Base-by-base conservation (phyloP, 805 yeast species). In the Yarrowia divulgata region DNA sequence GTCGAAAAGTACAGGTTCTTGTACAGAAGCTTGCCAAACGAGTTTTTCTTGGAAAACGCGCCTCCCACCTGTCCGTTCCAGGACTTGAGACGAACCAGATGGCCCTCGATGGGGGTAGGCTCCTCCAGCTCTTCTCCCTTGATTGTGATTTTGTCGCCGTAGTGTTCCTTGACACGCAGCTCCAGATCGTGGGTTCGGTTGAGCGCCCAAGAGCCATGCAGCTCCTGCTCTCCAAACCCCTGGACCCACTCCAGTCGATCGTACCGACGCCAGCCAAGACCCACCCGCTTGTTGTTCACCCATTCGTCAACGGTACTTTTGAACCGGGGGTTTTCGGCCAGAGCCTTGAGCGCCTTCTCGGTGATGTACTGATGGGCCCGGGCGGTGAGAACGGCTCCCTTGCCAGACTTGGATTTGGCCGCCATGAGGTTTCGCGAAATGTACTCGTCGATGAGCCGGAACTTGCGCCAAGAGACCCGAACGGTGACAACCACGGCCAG, bases 51-150 rank as follows among this genome's bases (percentile, higher is more conserved):
- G 5, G 60, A 45, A 19, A 54, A 54, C 8, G 45, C 45, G 4
- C 58, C 58, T 3, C 57, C 52, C 7, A 45, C 29, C 50, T 71
- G 73, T 0, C 91, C 91, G 7, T 77, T 75, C 69, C 84, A 81
- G 54, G 85, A 82, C 0, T 88, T 83, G 39, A 89, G 75, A 63
- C 88, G 82, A 2, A 85, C 79, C 23, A 93, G 76, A 75, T 90
- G 93, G 0, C 98, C 98, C 78, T 94, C 98, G 10, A 92, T 77
- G 0, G 97, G 88, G 0, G 79, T 67, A 0, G 97, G 97, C 74
- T 90, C 97, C 0, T 72, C 62, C 19, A 81, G 9, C 10, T 66
- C 52, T 9, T 70, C 69, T 1, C 76, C 77, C 19, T 67, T 69
- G 23, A 69, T 62, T 14, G 64, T 67, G 8, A 79, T 74, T 12